Evolutionary conservation across 805 yeast genomes (phyloP), one percentile per base, ranked within the genome.

Genomic region (Tetrapisispora taiwanensis): DNA sequence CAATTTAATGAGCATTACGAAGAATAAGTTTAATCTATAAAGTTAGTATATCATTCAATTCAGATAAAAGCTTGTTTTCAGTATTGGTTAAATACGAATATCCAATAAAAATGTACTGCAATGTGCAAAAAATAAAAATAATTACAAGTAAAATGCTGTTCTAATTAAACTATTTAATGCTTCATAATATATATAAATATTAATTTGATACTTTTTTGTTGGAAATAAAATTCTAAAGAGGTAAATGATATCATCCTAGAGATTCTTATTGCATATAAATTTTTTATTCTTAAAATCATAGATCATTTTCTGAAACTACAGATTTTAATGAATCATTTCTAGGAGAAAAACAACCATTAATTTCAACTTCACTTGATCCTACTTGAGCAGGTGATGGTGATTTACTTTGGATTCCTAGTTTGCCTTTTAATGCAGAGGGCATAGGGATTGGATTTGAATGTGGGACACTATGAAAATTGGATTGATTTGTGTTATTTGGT

Each of bases 351-450:
- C 54, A 63, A 1, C 71, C 71, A 10, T 59, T 56, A 3, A 72
- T 78, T 2, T 80, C 79, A 20, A 76, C 76, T 48, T 72, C 76
- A 43, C 53, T 55, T 4, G 56, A 42, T 1, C 47, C 48, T 12
- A 49, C 52, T 30, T 53, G 58, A 6, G 58, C 59, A 14, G 52
- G 49, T 10, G 58, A 48, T 13, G 56, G 41, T 4, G 54, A 41
- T 14, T 48, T 46, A 22, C 24, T 45, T 22, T 48, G 43, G 5
- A 49, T 37, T 27, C 47, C 42, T 30, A 51, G 42, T 4, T 39
- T 37, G 33, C 44, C 43, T 12, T 18, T 34, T n/a, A 50, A 34
- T 17, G 46, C 42, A 19, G 49, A 36, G 4, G 46, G 37, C 26
- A 44, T 43, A 13, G 39, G 35, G 3, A 43, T 45, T 13, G 51